These are phyloP conservation scores for Pluteus cervinus DNA, from an alignment of 768 basidiomycete species.

Conservation along the genomic window DNA sequence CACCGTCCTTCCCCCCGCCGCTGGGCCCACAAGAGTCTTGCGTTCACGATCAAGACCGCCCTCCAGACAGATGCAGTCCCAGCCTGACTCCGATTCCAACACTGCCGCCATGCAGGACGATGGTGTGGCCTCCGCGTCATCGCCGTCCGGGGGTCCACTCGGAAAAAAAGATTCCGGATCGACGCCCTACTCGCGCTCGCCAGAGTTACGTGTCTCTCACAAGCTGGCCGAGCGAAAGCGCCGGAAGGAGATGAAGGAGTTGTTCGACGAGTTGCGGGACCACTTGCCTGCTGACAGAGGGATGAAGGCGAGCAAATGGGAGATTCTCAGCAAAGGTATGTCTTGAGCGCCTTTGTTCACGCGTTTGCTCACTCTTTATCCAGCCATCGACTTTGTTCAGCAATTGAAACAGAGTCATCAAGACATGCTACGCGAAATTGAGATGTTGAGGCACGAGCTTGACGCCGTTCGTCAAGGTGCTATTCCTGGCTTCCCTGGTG, in stretches of 20 bases:
- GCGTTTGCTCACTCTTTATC: constrained; percentile 7
- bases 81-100: constrained; percentile 33
- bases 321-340: constrained; percentile 93
- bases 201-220: constrained; percentile 91
- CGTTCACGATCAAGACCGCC: constrained; percentile 70
- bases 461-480: constrained; percentile 57
- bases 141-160: constrained; percentile 27
- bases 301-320: constrained; percentile 99
- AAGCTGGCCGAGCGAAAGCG: constrained; percentile 96
- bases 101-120: constrained; percentile 42
- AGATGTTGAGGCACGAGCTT: constrained; percentile 71
- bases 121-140: constrained; percentile 25
- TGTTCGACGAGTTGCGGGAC: constrained; percentile 95
- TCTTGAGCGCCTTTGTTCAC: constrained; percentile 9
- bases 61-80: constrained; percentile 48
- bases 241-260: constrained; percentile 98
- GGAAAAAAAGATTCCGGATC: constrained; percentile 45
- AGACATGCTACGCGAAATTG: constrained; percentile 75
- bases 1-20: constrained; percentile 34
- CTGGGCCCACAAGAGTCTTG: constrained; percentile 37
- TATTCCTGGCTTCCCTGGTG: constrained; percentile 42
- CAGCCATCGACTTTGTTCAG: constrained; percentile 85
- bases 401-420: constrained; percentile 73
- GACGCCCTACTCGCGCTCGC: constrained; percentile 92
- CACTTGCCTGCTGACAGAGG: constrained; percentile 87